phyloP scores from a whole-genome alignment of 176 grass and related monocot genomes.

The Elymus sibiricus region DNA sequence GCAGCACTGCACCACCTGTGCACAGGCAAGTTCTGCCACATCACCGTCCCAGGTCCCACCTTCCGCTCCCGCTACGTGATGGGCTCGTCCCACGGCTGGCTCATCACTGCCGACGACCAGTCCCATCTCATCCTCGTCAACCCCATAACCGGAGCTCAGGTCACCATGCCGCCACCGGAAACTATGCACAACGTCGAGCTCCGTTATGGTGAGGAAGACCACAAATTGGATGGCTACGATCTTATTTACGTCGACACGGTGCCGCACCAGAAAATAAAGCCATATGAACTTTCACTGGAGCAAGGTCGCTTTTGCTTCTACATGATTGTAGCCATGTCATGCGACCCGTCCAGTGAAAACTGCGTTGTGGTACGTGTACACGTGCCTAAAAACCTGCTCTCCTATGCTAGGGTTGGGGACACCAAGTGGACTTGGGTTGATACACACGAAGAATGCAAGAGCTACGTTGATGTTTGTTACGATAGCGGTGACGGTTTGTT shows the following conservation, averaged over 20 bases:
- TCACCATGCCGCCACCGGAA: background rate
- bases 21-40: background rate
- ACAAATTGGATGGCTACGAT: background rate
- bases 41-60: background rate
- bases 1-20: background rate
- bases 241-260: background rate
- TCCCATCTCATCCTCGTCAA: background rate
- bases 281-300: background rate
- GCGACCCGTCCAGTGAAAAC: background rate
- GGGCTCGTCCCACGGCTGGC: background rate
- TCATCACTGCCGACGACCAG: background rate
- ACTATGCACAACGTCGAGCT: background rate
- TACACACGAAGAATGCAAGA: background rate
- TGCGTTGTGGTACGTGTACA: background rate
- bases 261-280: background rate
- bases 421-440: background rate
- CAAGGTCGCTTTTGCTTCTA: conserved; percentile 2
- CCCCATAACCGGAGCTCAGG: background rate
- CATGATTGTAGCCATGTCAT: background rate
- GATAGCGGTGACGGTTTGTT: background rate
- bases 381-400: background rate
- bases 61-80: background rate
- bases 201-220: background rate
- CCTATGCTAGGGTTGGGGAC: background rate
- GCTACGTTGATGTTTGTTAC: background rate